Evolutionary conservation across 2,329 filamentous ascomycete species (phyloP).

Genomic region (Aspergillus phoenicis): DNA sequence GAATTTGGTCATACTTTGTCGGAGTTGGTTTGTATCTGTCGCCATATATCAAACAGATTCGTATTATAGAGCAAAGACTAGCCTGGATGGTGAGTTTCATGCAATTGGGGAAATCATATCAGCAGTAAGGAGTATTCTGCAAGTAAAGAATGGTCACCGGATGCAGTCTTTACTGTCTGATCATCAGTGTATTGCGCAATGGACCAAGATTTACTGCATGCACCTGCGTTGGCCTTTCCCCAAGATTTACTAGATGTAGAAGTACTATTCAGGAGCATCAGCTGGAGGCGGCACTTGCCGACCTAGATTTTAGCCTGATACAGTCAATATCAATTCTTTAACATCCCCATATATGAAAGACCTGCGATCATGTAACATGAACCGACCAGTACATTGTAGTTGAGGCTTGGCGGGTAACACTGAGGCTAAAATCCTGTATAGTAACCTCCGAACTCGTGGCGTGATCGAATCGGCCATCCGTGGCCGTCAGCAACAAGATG

Average conservation of each 20-base stretch:
- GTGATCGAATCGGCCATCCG: slow-evolving; percentile 21
- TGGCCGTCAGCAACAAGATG: background rate
- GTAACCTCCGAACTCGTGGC: slow-evolving; percentile 14
- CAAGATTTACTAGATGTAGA: background rate
- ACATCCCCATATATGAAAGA: background rate
- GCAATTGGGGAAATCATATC: too few species aligned
- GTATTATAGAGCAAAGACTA: background rate
- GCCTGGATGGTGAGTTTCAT: slow-evolving; percentile 7
- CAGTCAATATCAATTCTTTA: too few species aligned
- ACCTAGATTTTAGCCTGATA: too few species aligned
- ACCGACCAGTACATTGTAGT: background rate
- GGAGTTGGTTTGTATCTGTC: too few species aligned
- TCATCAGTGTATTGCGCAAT: background rate
- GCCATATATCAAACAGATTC: too few species aligned
- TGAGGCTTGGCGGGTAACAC: background rate
- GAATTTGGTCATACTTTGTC: too few species aligned
- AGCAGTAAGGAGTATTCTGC: too few species aligned
- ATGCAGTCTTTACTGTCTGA: background rate
- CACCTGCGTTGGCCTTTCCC: background rate
- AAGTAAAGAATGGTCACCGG: background rate
- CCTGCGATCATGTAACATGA: background rate
- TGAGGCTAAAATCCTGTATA: background rate
- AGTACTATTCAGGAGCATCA: background rate
- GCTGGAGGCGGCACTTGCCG: background rate
- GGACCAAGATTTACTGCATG: background rate